A percentile compares a stretch with the other conserved stretches of the same genome.
phyloP scores from a whole-genome alignment of 306 rosid species.

The Acmispon strigosus region DNA sequence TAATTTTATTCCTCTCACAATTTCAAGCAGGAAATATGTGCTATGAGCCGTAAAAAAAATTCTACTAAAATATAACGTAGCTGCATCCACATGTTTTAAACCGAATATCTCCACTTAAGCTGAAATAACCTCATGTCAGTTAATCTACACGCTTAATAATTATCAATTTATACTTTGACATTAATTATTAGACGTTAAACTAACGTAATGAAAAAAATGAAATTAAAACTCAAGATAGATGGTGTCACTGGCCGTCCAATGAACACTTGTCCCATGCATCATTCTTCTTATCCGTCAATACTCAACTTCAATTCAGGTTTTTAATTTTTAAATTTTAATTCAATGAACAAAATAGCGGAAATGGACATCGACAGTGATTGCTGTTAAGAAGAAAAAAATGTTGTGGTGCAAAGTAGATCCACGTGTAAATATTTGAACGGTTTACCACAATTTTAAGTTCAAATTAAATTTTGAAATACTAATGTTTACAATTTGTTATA shows the following conservation, averaged over 20 bases:
- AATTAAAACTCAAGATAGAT: background rate
- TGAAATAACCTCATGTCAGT: too few relatives aligned
- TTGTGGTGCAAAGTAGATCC: conserved; percentile 16
- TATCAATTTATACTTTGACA: background rate
- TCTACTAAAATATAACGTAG: too few relatives aligned
- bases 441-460: background rate
- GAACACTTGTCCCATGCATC: conserved; percentile 1
- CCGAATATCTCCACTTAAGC: too few relatives aligned
- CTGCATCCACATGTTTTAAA: too few relatives aligned
- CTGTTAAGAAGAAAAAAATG: background rate
- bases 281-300: background rate
- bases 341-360: background rate
- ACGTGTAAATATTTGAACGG: background rate
- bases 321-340: background rate
- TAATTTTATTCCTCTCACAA: too few relatives aligned
- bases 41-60: too few relatives aligned
- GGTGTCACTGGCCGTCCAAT: conserved; percentile 17
- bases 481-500: background rate
- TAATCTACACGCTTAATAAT: too few relatives aligned
- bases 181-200: conserved; percentile 11
- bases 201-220: background rate
- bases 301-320: background rate
- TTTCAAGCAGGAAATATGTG: too few relatives aligned
- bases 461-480: background rate
- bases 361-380: background rate